Percentiles rank a stretch among this genome's conserved stretches.
Evolutionary conservation across 2,329 filamentous ascomycete genomes (phyloP).

Genomic region (Trichophaea hybrida): DNA sequence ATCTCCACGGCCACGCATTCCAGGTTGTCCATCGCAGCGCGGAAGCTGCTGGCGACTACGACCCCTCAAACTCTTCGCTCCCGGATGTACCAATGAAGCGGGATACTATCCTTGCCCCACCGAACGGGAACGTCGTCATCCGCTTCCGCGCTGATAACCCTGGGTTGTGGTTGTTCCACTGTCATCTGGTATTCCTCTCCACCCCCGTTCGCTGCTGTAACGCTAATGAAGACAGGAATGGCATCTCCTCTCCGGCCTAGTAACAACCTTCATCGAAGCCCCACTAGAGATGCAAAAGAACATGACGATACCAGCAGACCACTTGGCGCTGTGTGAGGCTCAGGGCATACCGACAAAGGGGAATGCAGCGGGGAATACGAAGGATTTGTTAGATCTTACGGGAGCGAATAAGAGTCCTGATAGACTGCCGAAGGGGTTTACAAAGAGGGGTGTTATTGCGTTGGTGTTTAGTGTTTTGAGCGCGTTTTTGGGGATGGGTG

Average conservation of each 20-base stretch:
- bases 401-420: constrained; percentile 45
- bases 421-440: constrained; percentile 55
- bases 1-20: constrained; percentile 47
- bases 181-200: too few species aligned
- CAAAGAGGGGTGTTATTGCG: constrained; percentile 54
- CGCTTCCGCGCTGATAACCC: constrained; percentile 55
- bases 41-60: constrained; percentile 38
- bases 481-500: constrained; percentile 52
- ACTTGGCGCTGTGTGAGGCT: constrained; percentile 38
- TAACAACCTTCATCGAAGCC: constrained; percentile 49
- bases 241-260: constrained; percentile 55
- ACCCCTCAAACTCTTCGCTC: constrained; percentile 39
- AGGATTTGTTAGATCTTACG: constrained; percentile 46
- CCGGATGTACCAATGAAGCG: constrained; percentile 47
- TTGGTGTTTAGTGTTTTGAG: constrained; percentile 56
- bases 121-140: constrained; percentile 53
- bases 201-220: too few species aligned
- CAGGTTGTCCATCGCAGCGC: constrained; percentile 49
- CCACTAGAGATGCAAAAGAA: constrained; percentile 47
- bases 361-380: constrained; percentile 63
- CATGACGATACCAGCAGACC: constrained; percentile 44
- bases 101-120: constrained; percentile 52
- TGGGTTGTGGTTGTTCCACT: constrained; percentile 39
- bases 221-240: too few species aligned
- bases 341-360: constrained; percentile 41